Base-by-base conservation (phyloP, 768 basidiomycete genomes). In the Podaxis pistillaris region DNA sequence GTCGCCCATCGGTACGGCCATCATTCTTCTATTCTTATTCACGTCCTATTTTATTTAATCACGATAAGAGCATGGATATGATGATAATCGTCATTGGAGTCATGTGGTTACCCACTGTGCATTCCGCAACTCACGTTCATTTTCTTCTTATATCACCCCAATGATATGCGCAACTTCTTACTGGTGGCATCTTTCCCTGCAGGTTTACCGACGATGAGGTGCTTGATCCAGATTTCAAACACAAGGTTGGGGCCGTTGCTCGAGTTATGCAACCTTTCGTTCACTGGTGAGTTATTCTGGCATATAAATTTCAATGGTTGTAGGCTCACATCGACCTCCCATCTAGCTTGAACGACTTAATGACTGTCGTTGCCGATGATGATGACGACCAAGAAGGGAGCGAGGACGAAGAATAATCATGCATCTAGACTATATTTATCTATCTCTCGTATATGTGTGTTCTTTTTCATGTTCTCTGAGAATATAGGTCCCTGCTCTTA, bases 181-280 rank as follows among this genome's bases (percentile, higher is more conserved):
- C 47, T 40, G 49, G 41, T 22, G 17, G 12, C 9, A 22, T 13
- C 24, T 9, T 26, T 40, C 37, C 57, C 49, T 19, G 46, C 65
- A 91, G 91, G 54, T 94, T 95, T 72, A 78, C 78, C 1, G 94
- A 96, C 70, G 79, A 81, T 19, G 84, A 94, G 68, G 93, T 93
- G 2, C 74, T 93, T 1, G 71, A 75, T 2, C 79, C 84, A 0
- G 80, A 84, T 40, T 96, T 95, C 73, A 83, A 84, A 56, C 82
- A 88, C 38, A 79, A 81, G 26, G 70, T 96, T 4, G 78, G 80
- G 26, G 70, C 80, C 0, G 78, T 90, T 8, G 83, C 81, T 4
- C 72, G 67, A 24, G 78, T 91, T 1, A 78, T 89, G 68, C 78
- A 78, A 56, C 94, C 94, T 0, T 87, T 97, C 61, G 90, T 95